A percentile compares a stretch with the other conserved stretches of the same genome.
Conservation (phyloP, 192 early-diverging fungal genomes). For the Rhizophagus sp. region DNA sequence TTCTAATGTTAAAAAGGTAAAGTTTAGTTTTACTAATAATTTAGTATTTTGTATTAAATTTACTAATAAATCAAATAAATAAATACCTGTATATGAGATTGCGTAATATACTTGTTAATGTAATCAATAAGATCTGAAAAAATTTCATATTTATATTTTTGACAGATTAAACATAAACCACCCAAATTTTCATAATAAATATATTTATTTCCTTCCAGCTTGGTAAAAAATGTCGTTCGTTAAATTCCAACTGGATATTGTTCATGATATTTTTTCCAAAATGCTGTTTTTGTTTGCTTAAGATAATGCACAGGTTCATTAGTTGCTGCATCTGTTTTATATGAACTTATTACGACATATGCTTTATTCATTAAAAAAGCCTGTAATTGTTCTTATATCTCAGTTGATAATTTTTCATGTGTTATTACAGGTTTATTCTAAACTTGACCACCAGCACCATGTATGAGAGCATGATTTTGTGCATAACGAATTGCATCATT, state of each 20-base stretch:
- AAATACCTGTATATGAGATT: neutral
- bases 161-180: neutral
- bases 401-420: too few relatives aligned
- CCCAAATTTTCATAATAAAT: neutral
- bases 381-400: too few relatives aligned
- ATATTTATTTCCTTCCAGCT: constrained; percentile 1
- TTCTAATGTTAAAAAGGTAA: neutral
- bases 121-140: neutral
- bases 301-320: too few relatives aligned
- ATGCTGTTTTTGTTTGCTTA: neutral
- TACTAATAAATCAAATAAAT: neutral
- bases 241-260: neutral
- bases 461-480: too few relatives aligned
- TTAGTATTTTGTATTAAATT: neutral
- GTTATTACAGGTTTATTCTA: too few relatives aligned
- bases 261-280: constrained; percentile 6
- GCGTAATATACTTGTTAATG: neutral
- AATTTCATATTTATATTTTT: neutral
- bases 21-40: neutral
- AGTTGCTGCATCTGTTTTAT: too few relatives aligned
- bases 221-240: neutral
- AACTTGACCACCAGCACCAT: too few relatives aligned
- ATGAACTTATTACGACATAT: too few relatives aligned
- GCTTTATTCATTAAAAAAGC: too few relatives aligned
- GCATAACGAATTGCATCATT: too few relatives aligned